Evolutionary conservation across 495 filamentous ascomycete genomes (phyloP).

Genomic region (Lophiostoma macrostomum): DNA sequence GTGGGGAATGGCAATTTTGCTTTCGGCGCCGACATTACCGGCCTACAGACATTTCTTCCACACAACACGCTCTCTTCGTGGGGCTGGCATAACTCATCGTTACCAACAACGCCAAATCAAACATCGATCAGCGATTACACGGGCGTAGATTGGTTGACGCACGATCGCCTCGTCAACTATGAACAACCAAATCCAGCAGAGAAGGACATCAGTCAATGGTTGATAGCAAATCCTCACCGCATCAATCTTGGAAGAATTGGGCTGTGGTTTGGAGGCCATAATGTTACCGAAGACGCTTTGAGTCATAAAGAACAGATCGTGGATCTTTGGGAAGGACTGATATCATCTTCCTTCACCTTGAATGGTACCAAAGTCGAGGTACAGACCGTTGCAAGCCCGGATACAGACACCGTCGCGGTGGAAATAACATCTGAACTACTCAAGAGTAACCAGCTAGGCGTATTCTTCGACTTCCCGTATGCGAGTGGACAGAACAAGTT

Average conservation of each 20-base stretch:
- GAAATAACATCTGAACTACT: conserved; percentile 45
- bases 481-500: conserved; percentile 46
- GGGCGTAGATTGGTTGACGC: conserved; percentile 52
- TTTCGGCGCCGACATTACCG: conserved; percentile 54
- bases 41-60: conserved; percentile 39
- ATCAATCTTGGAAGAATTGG: conserved; percentile 51
- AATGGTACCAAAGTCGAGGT: conserved; percentile 43
- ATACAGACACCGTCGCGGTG: conserved; percentile 49
- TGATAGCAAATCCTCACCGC: conserved; percentile 53
- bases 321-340: conserved; percentile 50
- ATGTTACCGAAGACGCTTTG: conserved; percentile 42
- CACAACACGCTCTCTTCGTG: conserved; percentile 45
- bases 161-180: conserved; percentile 53
- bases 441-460: conserved; percentile 37
- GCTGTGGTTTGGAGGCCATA: conserved; percentile 43
- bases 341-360: conserved; percentile 48
- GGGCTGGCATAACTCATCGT: conserved; percentile 58
- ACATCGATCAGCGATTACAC: conserved; percentile 37
- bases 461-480: conserved; percentile 55
- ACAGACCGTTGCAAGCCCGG: conserved; percentile 47
- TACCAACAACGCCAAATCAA: conserved; percentile 44
- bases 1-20: conserved; percentile 56
- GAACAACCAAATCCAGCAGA: conserved; percentile 52
- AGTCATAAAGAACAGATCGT: conserved; percentile 39
- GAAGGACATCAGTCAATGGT: conserved; percentile 52